Percentiles rank a stretch among this genome's conserved stretches.
Evolutionary conservation across 768 basidiomycete species (phyloP).

Genomic region (Lentinula guzmanii): DNA sequence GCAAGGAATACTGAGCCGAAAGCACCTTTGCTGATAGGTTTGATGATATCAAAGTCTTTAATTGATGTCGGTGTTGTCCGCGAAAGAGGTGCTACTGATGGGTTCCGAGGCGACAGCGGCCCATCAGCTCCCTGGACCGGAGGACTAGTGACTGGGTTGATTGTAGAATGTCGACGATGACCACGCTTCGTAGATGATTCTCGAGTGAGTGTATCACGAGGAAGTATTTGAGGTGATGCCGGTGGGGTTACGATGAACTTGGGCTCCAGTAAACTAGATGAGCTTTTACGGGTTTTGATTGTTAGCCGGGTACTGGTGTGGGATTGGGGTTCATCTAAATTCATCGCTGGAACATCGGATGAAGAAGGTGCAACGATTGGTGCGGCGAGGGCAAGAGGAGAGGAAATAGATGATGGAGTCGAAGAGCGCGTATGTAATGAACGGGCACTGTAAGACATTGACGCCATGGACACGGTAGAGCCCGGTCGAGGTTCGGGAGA

Average conservation of each 20-base stretch:
- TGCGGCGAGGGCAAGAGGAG: constrained; percentile 78
- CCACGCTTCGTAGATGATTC: constrained; percentile 48
- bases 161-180: constrained; percentile 69
- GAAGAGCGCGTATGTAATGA: constrained; percentile 73
- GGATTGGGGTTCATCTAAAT: constrained; percentile 49
- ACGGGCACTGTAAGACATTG: constrained; percentile 24
- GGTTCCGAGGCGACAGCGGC: constrained; percentile 84
- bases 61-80: constrained; percentile 86
- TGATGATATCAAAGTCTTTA: constrained; percentile 99
- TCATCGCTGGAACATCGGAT: constrained; percentile 60
- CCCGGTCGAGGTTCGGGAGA: constrained; percentile 24
- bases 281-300: constrained; percentile 60
- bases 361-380: constrained; percentile 72
- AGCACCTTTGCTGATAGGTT: constrained; percentile 97
- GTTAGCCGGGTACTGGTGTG: constrained; percentile 24
- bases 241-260: constrained; percentile 70
- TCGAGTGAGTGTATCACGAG: constrained; percentile 36
- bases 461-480: constrained; percentile 11
- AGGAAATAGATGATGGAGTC: constrained; percentile 84
- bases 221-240: constrained; percentile 58
- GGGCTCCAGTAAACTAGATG: constrained; percentile 59
- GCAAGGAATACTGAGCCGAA: constrained; percentile 98
- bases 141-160: constrained; percentile 57
- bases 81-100: constrained; percentile 70
- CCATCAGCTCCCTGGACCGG: constrained; percentile 23